phyloP scores from a whole-genome alignment of 2,329 filamentous ascomycete genomes.

The Calonectria honghensis region DNA sequence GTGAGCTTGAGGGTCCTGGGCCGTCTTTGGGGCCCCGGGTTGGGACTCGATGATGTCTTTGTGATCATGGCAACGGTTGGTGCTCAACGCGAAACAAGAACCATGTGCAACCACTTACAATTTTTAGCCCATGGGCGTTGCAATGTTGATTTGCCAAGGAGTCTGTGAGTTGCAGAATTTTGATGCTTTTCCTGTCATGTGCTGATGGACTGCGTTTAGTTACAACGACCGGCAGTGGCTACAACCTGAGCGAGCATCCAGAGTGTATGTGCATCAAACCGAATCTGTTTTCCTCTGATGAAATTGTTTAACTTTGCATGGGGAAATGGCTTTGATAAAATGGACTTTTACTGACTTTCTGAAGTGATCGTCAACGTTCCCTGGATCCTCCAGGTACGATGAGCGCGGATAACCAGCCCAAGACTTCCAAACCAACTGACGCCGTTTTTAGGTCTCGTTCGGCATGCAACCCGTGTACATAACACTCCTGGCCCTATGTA shows the following conservation, averaged over 20 bases:
- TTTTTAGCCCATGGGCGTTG: conserved; percentile 51
- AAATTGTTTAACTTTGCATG: not conserved
- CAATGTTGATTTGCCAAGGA: conserved; percentile 55
- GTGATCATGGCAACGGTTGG: conserved; percentile 55
- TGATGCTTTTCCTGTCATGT: too few species aligned
- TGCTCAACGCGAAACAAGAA: not conserved
- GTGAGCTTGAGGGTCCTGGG: conserved; percentile 55
- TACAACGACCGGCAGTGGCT: conserved; percentile 53
- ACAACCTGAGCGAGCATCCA: conserved; percentile 42
- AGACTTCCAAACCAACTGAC: not conserved
- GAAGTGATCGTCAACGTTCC: conserved; percentile 50
- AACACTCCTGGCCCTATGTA: conserved; percentile 52
- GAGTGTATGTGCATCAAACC: conserved; percentile 44
- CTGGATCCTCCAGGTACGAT: conserved; percentile 52
- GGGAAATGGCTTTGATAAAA: not conserved
- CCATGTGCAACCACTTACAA: conserved; percentile 30
- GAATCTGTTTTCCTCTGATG: not conserved
- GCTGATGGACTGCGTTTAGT: conserved; percentile 37
- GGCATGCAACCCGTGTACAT: conserved; percentile 54
- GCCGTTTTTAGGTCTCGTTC: conserved; percentile 49
- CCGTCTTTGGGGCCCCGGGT: conserved; percentile 56
- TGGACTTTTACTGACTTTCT: not conserved
- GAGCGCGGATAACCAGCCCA: not conserved
- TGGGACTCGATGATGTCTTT: conserved; percentile 59
- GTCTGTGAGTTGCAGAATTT: conserved; percentile 41